phyloP scores from a whole-genome alignment of 1,284 basidiomycete species.

The Ganoderma lingzhi region DNA sequence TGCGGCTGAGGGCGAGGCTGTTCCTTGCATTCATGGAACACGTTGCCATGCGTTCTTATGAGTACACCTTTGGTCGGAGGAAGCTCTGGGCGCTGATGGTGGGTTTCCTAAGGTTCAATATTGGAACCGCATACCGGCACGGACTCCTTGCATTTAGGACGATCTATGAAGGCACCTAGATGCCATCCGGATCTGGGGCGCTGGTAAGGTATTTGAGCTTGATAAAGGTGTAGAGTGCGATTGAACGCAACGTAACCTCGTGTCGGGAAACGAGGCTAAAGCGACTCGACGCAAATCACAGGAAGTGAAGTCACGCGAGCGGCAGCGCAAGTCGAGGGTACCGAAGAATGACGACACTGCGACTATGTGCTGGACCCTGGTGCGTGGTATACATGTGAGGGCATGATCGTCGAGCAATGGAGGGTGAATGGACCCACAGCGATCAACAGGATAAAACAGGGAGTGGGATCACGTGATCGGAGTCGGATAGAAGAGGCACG shows the following conservation, averaged over 20 bases:
- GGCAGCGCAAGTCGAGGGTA: background rate
- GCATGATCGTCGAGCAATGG: background rate
- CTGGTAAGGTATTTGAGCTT: conserved; percentile 16
- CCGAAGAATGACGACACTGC: background rate
- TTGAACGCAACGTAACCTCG: background rate
- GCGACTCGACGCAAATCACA: background rate
- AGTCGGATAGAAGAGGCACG: conserved; percentile 6
- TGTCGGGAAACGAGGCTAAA: background rate
- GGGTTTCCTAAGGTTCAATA: conserved; percentile 12
- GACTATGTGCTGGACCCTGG: background rate
- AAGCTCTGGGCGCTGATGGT: conserved; percentile 22
- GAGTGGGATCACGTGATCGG: conserved; percentile 30
- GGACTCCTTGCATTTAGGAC: background rate
- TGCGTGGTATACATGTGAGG: background rate
- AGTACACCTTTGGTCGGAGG: conserved; percentile 11
- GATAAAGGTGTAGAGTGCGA: conserved; percentile 10
- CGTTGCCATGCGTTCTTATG: conserved; percentile 9
- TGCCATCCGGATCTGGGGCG: conserved; percentile 11
- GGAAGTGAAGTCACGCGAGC: background rate
- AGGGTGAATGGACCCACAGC: conserved; percentile 34
- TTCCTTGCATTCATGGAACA: background rate
- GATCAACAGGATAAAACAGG: conserved; percentile 31
- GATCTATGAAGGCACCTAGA: background rate
- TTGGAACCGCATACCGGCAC: conserved; percentile 14
- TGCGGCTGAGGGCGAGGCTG: background rate